Conservation (phyloP, 495 filamentous ascomycete genomes). For the Cenococcum geophilum region DNA sequence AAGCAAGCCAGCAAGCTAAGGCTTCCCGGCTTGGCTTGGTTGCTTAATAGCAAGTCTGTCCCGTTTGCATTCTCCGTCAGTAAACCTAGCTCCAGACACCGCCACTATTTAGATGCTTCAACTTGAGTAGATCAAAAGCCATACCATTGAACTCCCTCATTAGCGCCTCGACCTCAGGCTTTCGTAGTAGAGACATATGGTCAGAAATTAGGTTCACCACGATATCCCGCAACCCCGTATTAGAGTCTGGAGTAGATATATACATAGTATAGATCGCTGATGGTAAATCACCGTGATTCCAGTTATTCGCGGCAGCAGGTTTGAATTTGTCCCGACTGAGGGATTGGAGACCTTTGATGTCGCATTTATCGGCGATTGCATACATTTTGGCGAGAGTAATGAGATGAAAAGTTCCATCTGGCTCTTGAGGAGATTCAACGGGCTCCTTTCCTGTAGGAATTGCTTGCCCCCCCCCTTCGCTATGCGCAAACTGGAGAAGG, state of each 20-base stretch:
- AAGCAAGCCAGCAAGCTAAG: too few species aligned
- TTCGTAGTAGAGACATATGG: constrained; percentile 15
- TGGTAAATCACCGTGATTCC: constrained; percentile 11
- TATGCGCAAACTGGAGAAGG: neutral
- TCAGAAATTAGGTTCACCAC: constrained; percentile 7
- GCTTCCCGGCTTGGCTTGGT: too few species aligned
- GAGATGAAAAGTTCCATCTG: neutral
- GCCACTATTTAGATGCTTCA: neutral
- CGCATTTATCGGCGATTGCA: constrained; percentile 21
- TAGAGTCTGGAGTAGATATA: constrained; percentile 7
- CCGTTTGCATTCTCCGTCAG: too few species aligned
- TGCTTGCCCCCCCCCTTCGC: neutral
- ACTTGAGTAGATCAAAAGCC: neutral
- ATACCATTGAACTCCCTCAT: constrained; percentile 4
- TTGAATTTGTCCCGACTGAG: constrained; percentile 14
- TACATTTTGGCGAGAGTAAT: neutral
- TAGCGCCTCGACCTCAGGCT: constrained; percentile 15
- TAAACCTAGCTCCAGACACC: too few species aligned
- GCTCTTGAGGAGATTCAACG: neutral
- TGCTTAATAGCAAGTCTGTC: too few species aligned
- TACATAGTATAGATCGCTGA: constrained; percentile 7
- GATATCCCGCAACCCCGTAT: constrained; percentile 17
- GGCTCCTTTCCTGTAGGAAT: neutral
- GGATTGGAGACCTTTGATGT: constrained; percentile 15
- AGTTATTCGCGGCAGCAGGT: neutral